phyloP scores from a whole-genome alignment of 1,139 yeast species.

The Meyerozyma elateridarum region DNA sequence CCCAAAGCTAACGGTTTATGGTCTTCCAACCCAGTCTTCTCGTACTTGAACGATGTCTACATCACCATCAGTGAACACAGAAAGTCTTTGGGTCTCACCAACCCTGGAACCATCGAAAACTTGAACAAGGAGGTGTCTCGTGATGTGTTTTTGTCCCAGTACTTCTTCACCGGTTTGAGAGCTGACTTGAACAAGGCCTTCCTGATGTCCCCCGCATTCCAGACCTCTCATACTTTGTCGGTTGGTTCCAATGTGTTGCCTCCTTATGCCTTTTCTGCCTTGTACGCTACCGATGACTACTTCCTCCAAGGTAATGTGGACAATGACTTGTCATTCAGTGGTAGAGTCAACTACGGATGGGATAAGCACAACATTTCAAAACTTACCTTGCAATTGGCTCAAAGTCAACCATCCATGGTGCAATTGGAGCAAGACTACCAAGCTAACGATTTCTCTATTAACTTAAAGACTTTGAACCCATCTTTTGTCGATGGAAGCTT shows the following conservation, averaged over 20 bases:
- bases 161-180: constrained; percentile 91
- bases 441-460: constrained; percentile 82
- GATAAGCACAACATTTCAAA: constrained; percentile 73
- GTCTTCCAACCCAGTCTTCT: constrained; percentile 83
- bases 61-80: constrained; percentile 73
- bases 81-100: constrained; percentile 70
- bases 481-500: constrained; percentile 64
- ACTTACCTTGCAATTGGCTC: constrained; percentile 82
- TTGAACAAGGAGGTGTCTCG: constrained; percentile 88
- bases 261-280: constrained; percentile 86
- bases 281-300: constrained; percentile 81
- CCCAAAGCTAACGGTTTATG: constrained; percentile 58
- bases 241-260: constrained; percentile 86
- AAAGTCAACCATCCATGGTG: constrained; percentile 89
- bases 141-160: constrained; percentile 86
- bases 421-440: constrained; percentile 96
- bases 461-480: constrained; percentile 90
- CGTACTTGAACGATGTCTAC: constrained; percentile 76
- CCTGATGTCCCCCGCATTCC: constrained; percentile 90
- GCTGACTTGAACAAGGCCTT: constrained; percentile 95
- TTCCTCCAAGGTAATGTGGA: constrained; percentile 91
- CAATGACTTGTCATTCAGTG: constrained; percentile 79
- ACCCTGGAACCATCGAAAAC: constrained; percentile 96
- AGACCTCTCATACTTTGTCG: constrained; percentile 91
- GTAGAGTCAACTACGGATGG: constrained; percentile 93